Evolutionary conservation across 805 yeast species (phyloP).

Genomic region (Wickerhamomyces ciferrii): DNA sequence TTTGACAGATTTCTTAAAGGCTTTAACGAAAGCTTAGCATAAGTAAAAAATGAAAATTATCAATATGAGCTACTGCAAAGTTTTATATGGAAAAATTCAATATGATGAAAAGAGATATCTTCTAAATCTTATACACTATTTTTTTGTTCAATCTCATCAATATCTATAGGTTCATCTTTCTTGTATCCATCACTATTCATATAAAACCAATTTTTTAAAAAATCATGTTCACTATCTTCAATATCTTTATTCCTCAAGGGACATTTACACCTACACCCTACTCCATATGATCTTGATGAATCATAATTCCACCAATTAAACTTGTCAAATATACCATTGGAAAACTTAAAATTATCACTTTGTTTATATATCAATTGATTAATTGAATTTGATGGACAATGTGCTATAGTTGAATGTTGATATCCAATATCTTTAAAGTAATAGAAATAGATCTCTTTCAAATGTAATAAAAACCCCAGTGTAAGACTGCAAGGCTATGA

Average conservation of each 20-base stretch:
- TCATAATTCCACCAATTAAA: constrained; percentile 27
- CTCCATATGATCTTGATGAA: constrained; percentile 37
- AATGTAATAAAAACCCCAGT: constrained; percentile 64
- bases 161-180: constrained; percentile 15
- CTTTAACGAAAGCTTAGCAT: constrained; percentile 1
- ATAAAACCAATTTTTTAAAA: constrained; percentile 47
- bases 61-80: too few species aligned
- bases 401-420: constrained; percentile 71
- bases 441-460: constrained; percentile 72
- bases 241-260: constrained; percentile 46
- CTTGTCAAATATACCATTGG: constrained; percentile 15
- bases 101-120: too few species aligned
- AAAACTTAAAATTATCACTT: constrained; percentile 26
- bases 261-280: constrained; percentile 87
- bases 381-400: constrained; percentile 64
- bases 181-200: constrained; percentile 27
- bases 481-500: constrained; percentile 89
- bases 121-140: too few species aligned
- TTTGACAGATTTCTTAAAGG: not conserved
- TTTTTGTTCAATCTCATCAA: constrained; percentile 26
- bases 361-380: constrained; percentile 40
- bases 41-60: too few species aligned
- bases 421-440: constrained; percentile 94
- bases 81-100: too few species aligned
- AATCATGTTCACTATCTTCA: constrained; percentile 49